Base-by-base conservation (phyloP, 805 yeast species). In the Sugiyamaella valdiviana region DNA sequence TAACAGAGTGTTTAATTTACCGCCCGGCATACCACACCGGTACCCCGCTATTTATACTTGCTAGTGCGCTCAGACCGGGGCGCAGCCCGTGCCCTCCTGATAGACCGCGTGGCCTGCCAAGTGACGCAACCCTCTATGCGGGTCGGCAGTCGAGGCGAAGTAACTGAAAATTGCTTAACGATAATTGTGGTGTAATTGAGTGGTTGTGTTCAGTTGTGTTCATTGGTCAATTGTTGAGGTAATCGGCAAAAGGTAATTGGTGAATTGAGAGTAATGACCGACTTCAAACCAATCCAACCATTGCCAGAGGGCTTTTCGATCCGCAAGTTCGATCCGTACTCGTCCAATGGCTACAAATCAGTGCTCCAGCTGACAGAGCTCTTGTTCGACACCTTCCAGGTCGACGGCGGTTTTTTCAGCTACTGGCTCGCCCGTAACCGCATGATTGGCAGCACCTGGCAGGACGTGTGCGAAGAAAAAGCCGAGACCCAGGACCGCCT, bases 341-440 rank as follows among this genome's bases (percentile, higher is more conserved):
- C n/a, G n/a, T n/a, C n/a, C n/a, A n/a, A 3, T n/a, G 14, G 32
- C 32, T 26, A 26, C 14, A n/a, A 26, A 10, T 26, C 32, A 26
- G 45, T 36, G n/a, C 26, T 51, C 4, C 20, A 44, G 21, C 20
- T 22, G 3, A 19, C 48, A 6, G 51, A 51, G 29, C 36, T 51
- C 6, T 15, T 47, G 16, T 20, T 48, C 15, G 53, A 51, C 21
- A 14, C 46, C 5, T 53, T 53, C 24, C 36, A 45, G 26, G 38
- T 44, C n/a, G 52, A 51, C 32, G 36, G 14, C 5, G n/a, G 42
- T 35, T 51, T 53, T 38, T 12, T 6, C 6, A 32, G 39, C 16
- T 43, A 43, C 40, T 26, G 2, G n/a, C 42, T 47, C 20, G 56
- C 14, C 44, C 17, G 24, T 17, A 51, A 44, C 36, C 37, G 35